Conservation (phyloP, 345 rosid species). For the Erodium maritimum region DNA sequence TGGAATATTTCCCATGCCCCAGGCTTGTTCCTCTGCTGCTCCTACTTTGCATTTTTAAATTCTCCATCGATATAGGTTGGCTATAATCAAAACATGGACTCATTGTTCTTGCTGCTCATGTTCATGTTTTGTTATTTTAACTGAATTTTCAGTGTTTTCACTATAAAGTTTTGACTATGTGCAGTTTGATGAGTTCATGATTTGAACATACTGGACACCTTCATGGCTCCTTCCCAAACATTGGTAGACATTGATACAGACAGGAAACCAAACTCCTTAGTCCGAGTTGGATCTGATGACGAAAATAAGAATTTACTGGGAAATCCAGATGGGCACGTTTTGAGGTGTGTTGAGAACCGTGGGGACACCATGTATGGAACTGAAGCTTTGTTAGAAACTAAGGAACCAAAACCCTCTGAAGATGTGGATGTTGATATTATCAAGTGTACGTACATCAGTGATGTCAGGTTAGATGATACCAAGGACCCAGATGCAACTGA, state of each 20-base stretch:
- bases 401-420: constrained; percentile 20
- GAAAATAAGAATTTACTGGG: constrained; percentile 19
- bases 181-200: neutral
- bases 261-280: constrained; percentile 9
- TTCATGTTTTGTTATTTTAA: neutral
- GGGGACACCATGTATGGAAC: constrained; percentile 15
- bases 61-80: neutral
- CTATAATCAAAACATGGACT: neutral
- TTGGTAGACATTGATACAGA: constrained; percentile 31
- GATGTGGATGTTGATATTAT: constrained; percentile 51
- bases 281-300: constrained; percentile 14
- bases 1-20: neutral
- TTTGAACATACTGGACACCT: neutral
- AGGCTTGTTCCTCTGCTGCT: neutral
- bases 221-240: constrained; percentile 24
- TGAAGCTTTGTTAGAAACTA: constrained; percentile 14
- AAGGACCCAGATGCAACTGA: constrained; percentile 82
- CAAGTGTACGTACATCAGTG: constrained; percentile 19
- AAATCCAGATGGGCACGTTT: constrained; percentile 17
- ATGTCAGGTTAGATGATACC: constrained; percentile 13
- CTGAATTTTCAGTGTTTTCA: neutral
- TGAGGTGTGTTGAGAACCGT: constrained; percentile 17
- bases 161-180: neutral
- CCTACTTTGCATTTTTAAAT: neutral
- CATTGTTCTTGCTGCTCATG: neutral